Base-by-base conservation (phyloP, 2,329 filamentous ascomycete species). In the Ophiobolus disseminans region DNA sequence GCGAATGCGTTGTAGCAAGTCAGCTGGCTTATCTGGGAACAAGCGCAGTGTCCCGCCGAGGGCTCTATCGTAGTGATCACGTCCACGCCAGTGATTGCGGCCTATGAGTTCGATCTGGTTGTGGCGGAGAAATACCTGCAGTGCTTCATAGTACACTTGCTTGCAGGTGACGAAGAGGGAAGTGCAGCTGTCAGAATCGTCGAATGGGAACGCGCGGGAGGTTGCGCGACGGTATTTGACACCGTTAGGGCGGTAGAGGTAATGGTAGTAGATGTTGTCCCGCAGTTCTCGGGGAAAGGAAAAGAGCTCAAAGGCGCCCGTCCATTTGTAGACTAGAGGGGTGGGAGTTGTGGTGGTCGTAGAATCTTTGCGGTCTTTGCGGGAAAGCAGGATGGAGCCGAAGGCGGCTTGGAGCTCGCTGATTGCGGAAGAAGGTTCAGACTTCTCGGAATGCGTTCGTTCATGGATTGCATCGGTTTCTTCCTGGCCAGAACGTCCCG, bases 261-360 rank as follows among this genome's bases (percentile, higher is more conserved):
- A 32, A 36, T 57, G 39, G 22, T 43, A 53, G 31, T 64, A 63
- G 14, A 65, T 63, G 7, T 21, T 36, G 37, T 66, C 62, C 13
- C 60, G 51, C 2, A 66, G 42, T 32, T 66, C 63, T 14, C 57
- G 60, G 2, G 63, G 60, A 22, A 62, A 47, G 17, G 41, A 16
- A 32, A 62, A 47, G 26, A 63, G 35, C n/a, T 26, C 17, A 36
- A 66, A 59, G 14, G 36, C 3, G 16, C 55, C 51, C 20, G 48
- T 57, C 57, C 53, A 58, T 38, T 39, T 43, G 31, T 34, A 35
- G 11, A 25, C 7, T 10, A n/a, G 20, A 36, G 26, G n/a, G 20
- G 19, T 22, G 35, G 28, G 11, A 17, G 25, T 30, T 30, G 40
- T 14, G 21, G 8, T n/a, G 13, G 2, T 11, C 4, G 35, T 23